phyloP scores from a whole-genome alignment of 129 eudicot species.

The Erigeron canadensis region DNA sequence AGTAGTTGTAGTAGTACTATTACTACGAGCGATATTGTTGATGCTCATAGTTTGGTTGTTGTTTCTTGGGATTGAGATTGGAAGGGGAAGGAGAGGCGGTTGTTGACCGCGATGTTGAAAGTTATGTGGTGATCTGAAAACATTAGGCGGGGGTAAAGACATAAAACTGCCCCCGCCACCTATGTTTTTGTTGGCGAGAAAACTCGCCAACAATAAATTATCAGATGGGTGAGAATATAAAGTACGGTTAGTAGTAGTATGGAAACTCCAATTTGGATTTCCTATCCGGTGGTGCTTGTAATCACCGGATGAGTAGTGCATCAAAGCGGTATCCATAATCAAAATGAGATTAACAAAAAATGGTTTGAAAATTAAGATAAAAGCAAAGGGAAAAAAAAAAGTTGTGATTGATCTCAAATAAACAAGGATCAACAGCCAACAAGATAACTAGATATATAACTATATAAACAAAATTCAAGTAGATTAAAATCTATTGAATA shows the following conservation, averaged over 20 bases:
- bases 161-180: constrained; percentile 34
- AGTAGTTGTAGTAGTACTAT: constrained; percentile 19
- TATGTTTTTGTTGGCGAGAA: constrained; percentile 18
- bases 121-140: constrained; percentile 8
- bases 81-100: constrained; percentile 79
- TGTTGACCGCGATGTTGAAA: constrained; percentile 28
- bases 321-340: constrained; percentile 52
- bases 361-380: not conserved
- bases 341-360: not conserved
- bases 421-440: constrained; percentile 36
- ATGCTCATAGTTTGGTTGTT: constrained; percentile 14
- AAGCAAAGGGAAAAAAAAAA: not conserved
- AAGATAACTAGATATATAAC: constrained; percentile 2
- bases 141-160: constrained; percentile 37
- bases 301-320: constrained; percentile 48
- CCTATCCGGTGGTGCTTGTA: constrained; percentile 42
- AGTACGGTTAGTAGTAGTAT: constrained; percentile 10
- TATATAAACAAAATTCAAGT: not conserved
- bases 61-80: constrained; percentile 27
- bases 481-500: not conserved
- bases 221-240: constrained; percentile 40
- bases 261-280: constrained; percentile 21
- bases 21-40: constrained; percentile 12
- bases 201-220: constrained; percentile 21
- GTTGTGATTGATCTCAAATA: constrained; percentile 44